phyloP scores from a whole-genome alignment of 2,329 filamentous ascomycete species.

The Colletotrichum sp. region DNA sequence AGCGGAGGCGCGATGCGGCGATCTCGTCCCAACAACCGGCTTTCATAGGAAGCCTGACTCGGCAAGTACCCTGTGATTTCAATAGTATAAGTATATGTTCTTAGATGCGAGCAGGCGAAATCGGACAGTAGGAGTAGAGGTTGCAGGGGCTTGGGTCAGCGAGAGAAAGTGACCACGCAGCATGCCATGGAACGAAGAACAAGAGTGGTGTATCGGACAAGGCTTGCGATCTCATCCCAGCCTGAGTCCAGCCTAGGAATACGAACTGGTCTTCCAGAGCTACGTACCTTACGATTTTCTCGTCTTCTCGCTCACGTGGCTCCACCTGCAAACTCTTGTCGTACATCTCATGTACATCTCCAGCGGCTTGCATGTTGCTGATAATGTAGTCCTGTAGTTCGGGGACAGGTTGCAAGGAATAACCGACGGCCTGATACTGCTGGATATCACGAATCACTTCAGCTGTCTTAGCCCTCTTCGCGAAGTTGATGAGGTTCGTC shows the following conservation, averaged over 20 bases:
- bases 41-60: conserved; percentile 65
- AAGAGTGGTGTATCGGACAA: background rate
- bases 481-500: conserved; percentile 97
- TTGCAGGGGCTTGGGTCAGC: background rate
- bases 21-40: background rate
- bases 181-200: background rate
- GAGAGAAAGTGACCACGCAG: background rate
- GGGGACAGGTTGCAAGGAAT: conserved; percentile 84
- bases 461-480: conserved; percentile 96
- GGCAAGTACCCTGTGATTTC: conserved; percentile 56
- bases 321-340: conserved; percentile 94
- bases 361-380: conserved; percentile 92
- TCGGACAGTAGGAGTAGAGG: background rate
- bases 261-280: conserved; percentile 30
- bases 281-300: conserved; percentile 97
- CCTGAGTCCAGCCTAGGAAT: conserved; percentile 27
- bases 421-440: conserved; percentile 98
- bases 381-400: conserved; percentile 97
- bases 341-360: conserved; percentile 99
- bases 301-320: conserved; percentile 94
- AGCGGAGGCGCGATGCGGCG: background rate
- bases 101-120: background rate
- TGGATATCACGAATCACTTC: conserved; percentile 99
- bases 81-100: conserved; percentile 25
- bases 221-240: background rate